phyloP scores from a whole-genome alignment of 306 rosid genomes.

The Citrullus amarus region DNA sequence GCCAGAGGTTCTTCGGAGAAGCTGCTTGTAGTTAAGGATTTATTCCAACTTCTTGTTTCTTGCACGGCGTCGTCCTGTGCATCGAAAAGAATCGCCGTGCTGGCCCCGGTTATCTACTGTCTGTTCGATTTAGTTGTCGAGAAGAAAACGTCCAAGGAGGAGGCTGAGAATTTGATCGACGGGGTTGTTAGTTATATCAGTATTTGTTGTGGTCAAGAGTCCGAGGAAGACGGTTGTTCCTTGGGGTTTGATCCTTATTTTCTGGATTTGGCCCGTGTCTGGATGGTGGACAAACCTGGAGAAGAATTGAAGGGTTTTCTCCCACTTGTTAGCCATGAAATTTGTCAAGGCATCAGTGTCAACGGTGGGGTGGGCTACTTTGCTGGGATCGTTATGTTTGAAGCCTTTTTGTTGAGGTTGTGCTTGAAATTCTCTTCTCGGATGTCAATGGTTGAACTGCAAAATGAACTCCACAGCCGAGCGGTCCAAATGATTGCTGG shows the following conservation, averaged over 20 bases:
- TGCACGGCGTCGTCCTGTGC: conserved; percentile 26
- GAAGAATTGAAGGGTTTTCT: conserved; percentile 34
- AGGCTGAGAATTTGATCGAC: conserved; percentile 33
- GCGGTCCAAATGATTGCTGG: conserved; percentile 43
- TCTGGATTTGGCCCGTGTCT: conserved; percentile 33
- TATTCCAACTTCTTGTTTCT: conserved; percentile 43
- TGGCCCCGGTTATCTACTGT: conserved; percentile 44
- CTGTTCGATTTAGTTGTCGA: conserved; percentile 16
- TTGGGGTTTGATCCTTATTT: conserved; percentile 19
- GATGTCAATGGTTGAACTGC: conserved; percentile 25
- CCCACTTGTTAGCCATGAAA: conserved; percentile 33
- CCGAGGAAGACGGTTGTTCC: conserved; percentile 7
- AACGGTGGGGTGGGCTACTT: conserved; percentile 26
- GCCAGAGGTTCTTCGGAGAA: conserved; percentile 12
- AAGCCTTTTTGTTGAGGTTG: conserved; percentile 46
- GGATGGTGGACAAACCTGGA: conserved; percentile 39
- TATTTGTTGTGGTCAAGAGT: conserved; percentile 29
- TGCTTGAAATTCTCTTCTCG: conserved; percentile 34
- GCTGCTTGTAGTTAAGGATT: conserved; percentile 17
- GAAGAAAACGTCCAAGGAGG: conserved; percentile 13
- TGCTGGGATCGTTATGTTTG: conserved; percentile 61
- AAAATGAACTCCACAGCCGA: conserved; percentile 29
- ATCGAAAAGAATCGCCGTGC: conserved; percentile 31
- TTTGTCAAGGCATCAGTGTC: conserved; percentile 27
- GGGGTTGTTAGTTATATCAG: conserved; percentile 43